Base-by-base conservation (phyloP, 331 rosid species). In the Acacia concinna region DNA sequence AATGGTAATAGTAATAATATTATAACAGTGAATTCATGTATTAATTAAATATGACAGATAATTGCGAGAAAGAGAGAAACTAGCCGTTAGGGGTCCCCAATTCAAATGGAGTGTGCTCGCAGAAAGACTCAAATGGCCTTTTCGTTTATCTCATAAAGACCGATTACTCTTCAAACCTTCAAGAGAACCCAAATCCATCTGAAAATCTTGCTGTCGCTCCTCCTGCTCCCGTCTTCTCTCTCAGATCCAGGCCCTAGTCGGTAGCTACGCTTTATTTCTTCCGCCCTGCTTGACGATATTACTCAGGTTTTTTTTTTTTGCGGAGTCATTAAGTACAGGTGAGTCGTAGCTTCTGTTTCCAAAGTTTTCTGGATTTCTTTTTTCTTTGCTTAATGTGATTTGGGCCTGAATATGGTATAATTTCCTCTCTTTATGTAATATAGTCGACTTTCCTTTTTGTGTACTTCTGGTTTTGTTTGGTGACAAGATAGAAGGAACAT, bases 21-120 rank as follows among this genome's bases (percentile, higher is more conserved):
- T 20, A 68, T 3, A 28, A 27, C 32, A 77, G 32, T 28, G 30
- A 32, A 49, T 5, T 6, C 18, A 59, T 6, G 71, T 34, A 28
- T 31, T 25, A 30, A 10, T 23, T 32, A 47, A 51, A 13, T 41
- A 30, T 44, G 37, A 57, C 35, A 67, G 74, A 47, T 14, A 31
- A 75, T 64, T 54, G 15, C 46, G 4, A 38, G 75, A 40, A 44
- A 38, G 35, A 65, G 71, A 76, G 31, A 70, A 89, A 90, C 84
- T 92, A 92, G 97, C 97, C 97, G 97, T 92, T 90, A 84, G 79
- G 83, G 74, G 77, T 31, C 51, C 44, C 77, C 70, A 81, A 78
- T 91, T 92, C 92, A 89, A 90, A 90, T 67, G 74, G 52, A 37
- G 67, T 34, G 72, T 46, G 64, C 57, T 76, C 37, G 74, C 79